Base-by-base conservation (phyloP, 441 rosid species). In the Gossypium laxum region DNA sequence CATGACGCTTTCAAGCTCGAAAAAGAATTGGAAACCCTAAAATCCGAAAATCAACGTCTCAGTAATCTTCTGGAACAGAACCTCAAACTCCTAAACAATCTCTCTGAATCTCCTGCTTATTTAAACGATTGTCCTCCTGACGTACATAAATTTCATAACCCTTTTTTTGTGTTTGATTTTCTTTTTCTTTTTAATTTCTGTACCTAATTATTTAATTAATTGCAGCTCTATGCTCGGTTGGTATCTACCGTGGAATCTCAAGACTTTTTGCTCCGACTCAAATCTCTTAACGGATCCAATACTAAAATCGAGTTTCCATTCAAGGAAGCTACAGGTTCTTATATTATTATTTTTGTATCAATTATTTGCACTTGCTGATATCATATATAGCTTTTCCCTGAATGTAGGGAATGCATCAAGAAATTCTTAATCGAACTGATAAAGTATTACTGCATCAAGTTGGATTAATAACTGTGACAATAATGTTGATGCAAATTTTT, bases 81-180 rank as follows among this genome's bases (percentile, higher is more conserved):
- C 76, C 82, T 93, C 26, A 89, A 85, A 63, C 85, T 93, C 58
- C 89, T 92, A 10, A 85, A 79, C 67, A 77, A 83, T 78, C 85
- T 92, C 52, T 87, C 92, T 1, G 91, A 88, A 74, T 82, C 96
- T 19, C 88, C 97, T 70, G 43, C 80, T 69, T 62, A 85, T 12
- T 72, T 76, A 2, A 72, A 82, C 58, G 96, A 88, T 69, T 93
- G 87, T 83, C 97, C 98, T 67, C 88, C 87, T 22, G 88, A 91
- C 70, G 98, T 93, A 84, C 69, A 91, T 76, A 45, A 52, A 62
- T 32, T 59, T 5, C 0, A 12, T 18, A 55, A 14, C 3, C 62
- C 30, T 26, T 26, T 30, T 4, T 66, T 17, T 26, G 12, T 12
- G 7, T 32, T 32, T 12, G 14, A 5, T 19, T 38, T 19, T 18